Base-by-base conservation (phyloP, 2,329 filamentous ascomycete species). In the Colletotrichum caudatum region DNA sequence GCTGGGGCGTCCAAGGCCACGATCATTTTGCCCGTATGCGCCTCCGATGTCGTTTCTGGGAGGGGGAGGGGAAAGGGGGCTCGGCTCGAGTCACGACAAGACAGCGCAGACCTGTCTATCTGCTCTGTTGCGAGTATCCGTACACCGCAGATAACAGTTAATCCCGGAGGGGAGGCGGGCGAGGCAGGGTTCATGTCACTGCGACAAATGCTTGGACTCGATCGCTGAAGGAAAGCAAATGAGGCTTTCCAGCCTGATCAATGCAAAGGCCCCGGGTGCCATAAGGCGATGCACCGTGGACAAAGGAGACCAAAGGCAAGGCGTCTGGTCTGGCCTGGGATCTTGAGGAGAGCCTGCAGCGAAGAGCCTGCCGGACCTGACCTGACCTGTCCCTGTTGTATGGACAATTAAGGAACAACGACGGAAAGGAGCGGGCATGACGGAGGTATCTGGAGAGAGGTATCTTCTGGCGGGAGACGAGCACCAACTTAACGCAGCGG, bases 161-260 rank as follows among this genome's bases (percentile, higher is more conserved):
- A 14, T 29, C 51, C 8, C 8, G 1, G 11, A 48, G 46, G n/a
- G n/a, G 20, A 48, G 46, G 46, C 46, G 44, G 26, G 29, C 35
- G 35, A 44, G 39, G 41, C 66, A 44, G 18, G 53, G 26, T 37
- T 44, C 35, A 53, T 54, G 46, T 59, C 35, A 51, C 56, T 35
- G 39, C 39, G 41, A 56, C 50, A 23, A 51, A 20, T 20, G 16
- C 18, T 51, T 41, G 20, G 64, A 35, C 41, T 58, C 51, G 58
- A 16, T 58, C 20, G 20, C 33, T 37, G 44, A 29, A 37, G 23
- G 35, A 29, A 51, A 53, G 41, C 66, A 71, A 64, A 72, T 72
- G 69, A 72, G 59, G 59, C 65, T 69, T 59, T 62, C 35, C 11
- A n/a, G 53, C n/a, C 35, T 41, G 29, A 54, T 71, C 53, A 62